Conservation (phyloP, 495 filamentous ascomycete genomes). For the Tuber calosporum region DNA sequence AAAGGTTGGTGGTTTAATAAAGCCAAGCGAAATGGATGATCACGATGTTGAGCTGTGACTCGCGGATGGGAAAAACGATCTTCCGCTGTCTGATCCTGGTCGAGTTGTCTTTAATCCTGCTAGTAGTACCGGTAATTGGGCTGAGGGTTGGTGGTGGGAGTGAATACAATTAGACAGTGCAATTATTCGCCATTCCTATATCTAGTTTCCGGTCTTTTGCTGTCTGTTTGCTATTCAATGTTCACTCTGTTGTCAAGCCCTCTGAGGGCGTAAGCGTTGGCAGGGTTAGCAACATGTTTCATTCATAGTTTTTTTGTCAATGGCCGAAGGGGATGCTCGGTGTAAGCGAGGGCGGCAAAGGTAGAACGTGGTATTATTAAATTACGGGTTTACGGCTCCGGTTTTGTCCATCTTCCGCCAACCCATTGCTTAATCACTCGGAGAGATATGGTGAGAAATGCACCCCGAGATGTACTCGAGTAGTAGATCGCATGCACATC, state of each 20-base stretch:
- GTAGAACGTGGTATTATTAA: not conserved
- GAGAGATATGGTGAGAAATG: not conserved
- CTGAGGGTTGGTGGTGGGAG: conserved; percentile 28
- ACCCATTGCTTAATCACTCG: not conserved
- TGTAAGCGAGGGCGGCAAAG: not conserved
- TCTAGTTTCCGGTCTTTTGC: conserved; percentile 12
- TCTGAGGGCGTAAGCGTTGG: not conserved
- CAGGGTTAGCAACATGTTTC: not conserved
- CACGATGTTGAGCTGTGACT: conserved; percentile 88
- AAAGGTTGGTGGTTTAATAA: conserved; percentile 84
- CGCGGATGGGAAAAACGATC: conserved; percentile 8
- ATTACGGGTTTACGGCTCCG: not conserved
- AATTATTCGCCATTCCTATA: conserved; percentile 15
- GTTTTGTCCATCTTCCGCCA: not conserved
- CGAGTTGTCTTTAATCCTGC: conserved; percentile 19
- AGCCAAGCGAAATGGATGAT: conserved; percentile 78
- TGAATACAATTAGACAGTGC: conserved; percentile 18
- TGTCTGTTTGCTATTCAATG: not conserved
- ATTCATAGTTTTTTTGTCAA: not conserved
- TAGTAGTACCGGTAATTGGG: conserved; percentile 27
- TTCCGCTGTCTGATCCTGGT: conserved; percentile 10
- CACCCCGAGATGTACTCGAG: not conserved
- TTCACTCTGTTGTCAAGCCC: not conserved
- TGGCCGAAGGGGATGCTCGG: not conserved
- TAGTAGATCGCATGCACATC: not conserved